phyloP scores from a whole-genome alignment of 2,329 filamentous ascomycete genomes.

The Ophiostoma fasciatum region DNA sequence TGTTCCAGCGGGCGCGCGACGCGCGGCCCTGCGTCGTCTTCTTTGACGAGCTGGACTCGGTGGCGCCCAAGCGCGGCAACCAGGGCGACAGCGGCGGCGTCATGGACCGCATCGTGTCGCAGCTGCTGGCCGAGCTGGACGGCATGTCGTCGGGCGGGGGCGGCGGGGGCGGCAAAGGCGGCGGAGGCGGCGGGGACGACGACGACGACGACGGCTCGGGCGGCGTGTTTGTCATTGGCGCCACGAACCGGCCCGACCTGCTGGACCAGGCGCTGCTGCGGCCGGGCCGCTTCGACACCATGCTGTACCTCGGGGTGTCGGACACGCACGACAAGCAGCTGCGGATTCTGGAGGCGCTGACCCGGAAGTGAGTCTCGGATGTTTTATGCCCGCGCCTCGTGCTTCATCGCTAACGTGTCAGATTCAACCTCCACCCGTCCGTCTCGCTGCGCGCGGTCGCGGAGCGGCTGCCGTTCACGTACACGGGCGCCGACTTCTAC shows the following conservation, averaged over 20 bases:
- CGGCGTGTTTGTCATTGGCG: slow-evolving; percentile 92
- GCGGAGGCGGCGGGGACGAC: slow-evolving; percentile 1
- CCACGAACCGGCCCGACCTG: slow-evolving; percentile 87
- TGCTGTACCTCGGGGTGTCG: slow-evolving; percentile 91
- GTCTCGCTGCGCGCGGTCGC: slow-evolving; percentile 65
- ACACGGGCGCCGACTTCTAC: slow-evolving; percentile 95
- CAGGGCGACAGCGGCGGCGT: slow-evolving; percentile 95
- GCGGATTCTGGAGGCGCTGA: slow-evolving; percentile 85
- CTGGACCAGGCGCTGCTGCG: slow-evolving; percentile 80
- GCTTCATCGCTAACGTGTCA: slow-evolving; percentile 20
- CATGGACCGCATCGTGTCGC: slow-evolving; percentile 95
- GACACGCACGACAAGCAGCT: slow-evolving; percentile 95
- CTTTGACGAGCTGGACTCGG: slow-evolving; percentile 85
- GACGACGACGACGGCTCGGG: slow-evolving; percentile 51
- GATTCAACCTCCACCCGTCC: slow-evolving; percentile 70
- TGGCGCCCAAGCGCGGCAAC: slow-evolving; percentile 91
- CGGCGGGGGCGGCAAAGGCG: neutral
- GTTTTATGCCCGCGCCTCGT: neutral
- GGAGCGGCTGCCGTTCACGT: slow-evolving; percentile 74
- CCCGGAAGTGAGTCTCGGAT: slow-evolving; percentile 60
- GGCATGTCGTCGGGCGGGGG: slow-evolving; percentile 57
- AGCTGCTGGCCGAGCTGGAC: slow-evolving; percentile 86
- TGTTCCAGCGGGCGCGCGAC: slow-evolving; percentile 77
- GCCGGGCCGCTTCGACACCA: slow-evolving; percentile 91
- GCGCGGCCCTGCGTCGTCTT: slow-evolving; percentile 82